Conservation (phyloP, 1,139 yeast species). For the Ogataea hybrid region DNA sequence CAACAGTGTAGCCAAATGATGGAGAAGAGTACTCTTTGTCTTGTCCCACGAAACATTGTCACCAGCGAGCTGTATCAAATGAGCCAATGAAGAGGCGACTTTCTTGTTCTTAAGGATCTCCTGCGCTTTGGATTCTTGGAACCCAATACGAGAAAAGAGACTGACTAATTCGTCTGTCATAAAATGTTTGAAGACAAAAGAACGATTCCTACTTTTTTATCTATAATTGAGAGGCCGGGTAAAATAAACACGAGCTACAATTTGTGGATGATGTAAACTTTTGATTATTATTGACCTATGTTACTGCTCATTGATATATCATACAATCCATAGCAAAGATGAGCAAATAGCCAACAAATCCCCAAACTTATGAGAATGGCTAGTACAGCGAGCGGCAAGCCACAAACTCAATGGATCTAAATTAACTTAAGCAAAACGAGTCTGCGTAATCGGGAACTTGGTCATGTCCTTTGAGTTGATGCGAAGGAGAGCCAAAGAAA, state of each 20-base stretch:
- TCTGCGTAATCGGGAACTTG: conserved; percentile 15
- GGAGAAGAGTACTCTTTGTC: conserved; percentile 60
- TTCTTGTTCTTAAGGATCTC: conserved; percentile 85
- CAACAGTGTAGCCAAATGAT: conserved; percentile 68
- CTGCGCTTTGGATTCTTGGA: conserved; percentile 64
- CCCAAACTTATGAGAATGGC: not conserved
- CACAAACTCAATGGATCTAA: not conserved
- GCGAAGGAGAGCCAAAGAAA: conserved; percentile 27
- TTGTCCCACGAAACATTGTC: conserved; percentile 41
- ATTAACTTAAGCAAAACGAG: conserved; percentile 21
- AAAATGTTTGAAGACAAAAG: not conserved
- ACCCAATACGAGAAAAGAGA: conserved; percentile 61
- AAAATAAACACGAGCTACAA: not conserved
- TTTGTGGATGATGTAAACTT: not conserved
- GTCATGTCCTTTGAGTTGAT: conserved; percentile 7
- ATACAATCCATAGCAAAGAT: conserved; percentile 2
- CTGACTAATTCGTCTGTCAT: conserved; percentile 38
- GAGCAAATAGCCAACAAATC: not conserved
- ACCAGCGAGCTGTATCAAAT: conserved; percentile 48
- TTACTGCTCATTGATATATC: not conserved
- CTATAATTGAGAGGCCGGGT: conserved; percentile 3
- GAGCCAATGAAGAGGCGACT: conserved; percentile 66
- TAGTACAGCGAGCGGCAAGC: conserved; percentile 4
- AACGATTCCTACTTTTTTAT: not conserved
- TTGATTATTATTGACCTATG: not conserved